These are phyloP conservation scores for Saccharomycopsis javanensis DNA, from an alignment of 805 yeast species.

Conservation along the genomic window DNA sequence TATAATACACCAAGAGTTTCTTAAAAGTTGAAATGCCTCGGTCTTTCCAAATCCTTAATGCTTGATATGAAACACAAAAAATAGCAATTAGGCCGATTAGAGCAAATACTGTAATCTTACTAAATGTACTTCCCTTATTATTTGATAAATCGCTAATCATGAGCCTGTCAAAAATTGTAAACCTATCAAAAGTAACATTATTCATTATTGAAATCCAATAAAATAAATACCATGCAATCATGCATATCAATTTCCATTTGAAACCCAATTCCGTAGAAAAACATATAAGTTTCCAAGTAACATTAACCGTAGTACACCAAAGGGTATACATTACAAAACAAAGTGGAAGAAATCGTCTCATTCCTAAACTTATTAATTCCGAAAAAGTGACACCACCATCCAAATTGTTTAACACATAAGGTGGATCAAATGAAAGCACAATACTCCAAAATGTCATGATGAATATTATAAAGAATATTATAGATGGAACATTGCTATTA, in stretches of 20 bases:
- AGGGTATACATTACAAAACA: slow-evolving; percentile 61
- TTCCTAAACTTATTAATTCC: slow-evolving; percentile 56
- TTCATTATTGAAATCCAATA: slow-evolving; percentile 82
- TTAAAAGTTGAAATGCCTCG: slow-evolving; percentile 41
- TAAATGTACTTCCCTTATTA: slow-evolving; percentile 66
- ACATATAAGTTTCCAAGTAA: neutral
- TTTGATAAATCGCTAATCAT: slow-evolving; percentile 50
- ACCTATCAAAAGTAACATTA: slow-evolving; percentile 76
- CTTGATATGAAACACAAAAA: slow-evolving; percentile 49
- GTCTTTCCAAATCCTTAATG: slow-evolving; percentile 68
- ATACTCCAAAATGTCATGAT: slow-evolving; percentile 80
- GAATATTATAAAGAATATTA: slow-evolving; percentile 53
- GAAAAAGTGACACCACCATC: slow-evolving; percentile 30
- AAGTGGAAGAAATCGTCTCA: slow-evolving; percentile 67
- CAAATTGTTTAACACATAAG: slow-evolving; percentile 33
- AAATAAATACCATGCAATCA: slow-evolving; percentile 57
- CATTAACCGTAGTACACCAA: slow-evolving; percentile 33
- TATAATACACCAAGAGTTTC: slow-evolving; percentile 48
- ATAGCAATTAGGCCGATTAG: slow-evolving; percentile 37
- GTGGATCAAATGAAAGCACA: slow-evolving; percentile 70
- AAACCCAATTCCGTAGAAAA: neutral
- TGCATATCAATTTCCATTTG: neutral
- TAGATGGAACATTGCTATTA: slow-evolving; percentile 26
- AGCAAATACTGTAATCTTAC: slow-evolving; percentile 44
- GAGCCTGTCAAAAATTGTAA: slow-evolving; percentile 74